A percentile compares a stretch with the other conserved stretches of the same genome.
phyloP scores from a whole-genome alignment of 163 green algal genomes.

The Dunaliella salina region DNA sequence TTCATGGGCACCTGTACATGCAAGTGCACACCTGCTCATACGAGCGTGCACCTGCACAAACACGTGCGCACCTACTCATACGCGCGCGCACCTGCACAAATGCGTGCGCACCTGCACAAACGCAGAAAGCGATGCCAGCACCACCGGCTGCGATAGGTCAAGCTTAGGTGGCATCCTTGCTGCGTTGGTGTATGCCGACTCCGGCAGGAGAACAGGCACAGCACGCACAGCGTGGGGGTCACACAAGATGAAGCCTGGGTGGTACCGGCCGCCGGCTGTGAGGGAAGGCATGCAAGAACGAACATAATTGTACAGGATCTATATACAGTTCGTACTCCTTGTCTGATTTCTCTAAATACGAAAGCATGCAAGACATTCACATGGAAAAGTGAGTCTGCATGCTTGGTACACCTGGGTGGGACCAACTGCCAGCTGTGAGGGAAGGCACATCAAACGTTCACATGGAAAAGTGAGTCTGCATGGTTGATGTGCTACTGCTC shows the following conservation, averaged over 20 bases:
- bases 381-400: too few relatives aligned
- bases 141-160: constrained; percentile 19
- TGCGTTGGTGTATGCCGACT: constrained; percentile 30
- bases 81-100: too few relatives aligned
- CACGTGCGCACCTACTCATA: background rate
- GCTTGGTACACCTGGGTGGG: constrained; percentile 49
- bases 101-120: constrained; percentile 8
- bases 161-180: constrained; percentile 32
- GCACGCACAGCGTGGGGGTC: constrained; percentile 69
- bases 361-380: too few relatives aligned
- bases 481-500: too few relatives aligned
- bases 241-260: constrained; percentile 58
- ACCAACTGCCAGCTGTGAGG: constrained; percentile 24
- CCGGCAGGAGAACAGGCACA: constrained; percentile 38
- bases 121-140: constrained; percentile 38
- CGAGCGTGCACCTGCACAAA: background rate
- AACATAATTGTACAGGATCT: too few relatives aligned
- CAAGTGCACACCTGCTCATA: background rate
- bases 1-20: background rate
- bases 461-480: too few relatives aligned
- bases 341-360: too few relatives aligned
- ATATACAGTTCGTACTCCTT: too few relatives aligned
- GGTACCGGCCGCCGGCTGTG: constrained; percentile 43
- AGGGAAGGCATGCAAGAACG: too few relatives aligned
- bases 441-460: too few relatives aligned